phyloP scores from a whole-genome alignment of 2,329 filamentous ascomycete genomes.

The Penicillium sp. region DNA sequence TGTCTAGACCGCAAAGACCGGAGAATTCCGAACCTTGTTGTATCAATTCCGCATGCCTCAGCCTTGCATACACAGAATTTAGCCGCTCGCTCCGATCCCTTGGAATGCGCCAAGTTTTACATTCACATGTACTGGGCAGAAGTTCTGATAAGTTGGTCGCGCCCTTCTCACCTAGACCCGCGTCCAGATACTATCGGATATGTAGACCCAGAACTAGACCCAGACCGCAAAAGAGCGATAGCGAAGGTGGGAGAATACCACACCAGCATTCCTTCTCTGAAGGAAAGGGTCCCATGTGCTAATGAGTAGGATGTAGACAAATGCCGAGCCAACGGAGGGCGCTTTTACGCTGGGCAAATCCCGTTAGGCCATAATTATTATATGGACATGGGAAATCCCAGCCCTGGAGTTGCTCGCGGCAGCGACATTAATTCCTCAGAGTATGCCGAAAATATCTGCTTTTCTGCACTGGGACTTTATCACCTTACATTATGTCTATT shows the following conservation, averaged over 20 bases:
- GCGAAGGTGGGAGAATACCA: neutral
- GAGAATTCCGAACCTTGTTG: neutral
- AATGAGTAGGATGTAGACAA: slow-evolving; percentile 2
- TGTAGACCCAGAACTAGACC: neutral
- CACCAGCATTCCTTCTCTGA: neutral
- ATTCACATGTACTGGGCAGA: neutral
- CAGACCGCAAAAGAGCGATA: neutral
- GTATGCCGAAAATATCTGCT: slow-evolving; percentile 23
- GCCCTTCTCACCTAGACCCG: neutral
- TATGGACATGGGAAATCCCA: neutral
- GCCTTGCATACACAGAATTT: slow-evolving; percentile 16
- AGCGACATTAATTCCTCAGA: slow-evolving; percentile 2
- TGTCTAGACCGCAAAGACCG: neutral
- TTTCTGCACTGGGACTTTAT: slow-evolving; percentile 55
- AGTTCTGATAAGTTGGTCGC: neutral
- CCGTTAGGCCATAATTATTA: neutral
- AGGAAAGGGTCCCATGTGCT: neutral
- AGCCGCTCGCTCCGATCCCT: slow-evolving; percentile 7
- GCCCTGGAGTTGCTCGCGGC: neutral
- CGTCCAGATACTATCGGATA: neutral
- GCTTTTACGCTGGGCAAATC: neutral
- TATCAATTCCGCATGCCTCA: slow-evolving; percentile 8
- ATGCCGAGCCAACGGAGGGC: neutral
- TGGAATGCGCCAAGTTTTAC: slow-evolving; percentile 2
- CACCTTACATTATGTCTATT: slow-evolving; percentile 66